These are phyloP conservation scores for Mucor piriformis DNA, from an alignment of 371 early-diverging fungal species.

Conservation along the genomic window DNA sequence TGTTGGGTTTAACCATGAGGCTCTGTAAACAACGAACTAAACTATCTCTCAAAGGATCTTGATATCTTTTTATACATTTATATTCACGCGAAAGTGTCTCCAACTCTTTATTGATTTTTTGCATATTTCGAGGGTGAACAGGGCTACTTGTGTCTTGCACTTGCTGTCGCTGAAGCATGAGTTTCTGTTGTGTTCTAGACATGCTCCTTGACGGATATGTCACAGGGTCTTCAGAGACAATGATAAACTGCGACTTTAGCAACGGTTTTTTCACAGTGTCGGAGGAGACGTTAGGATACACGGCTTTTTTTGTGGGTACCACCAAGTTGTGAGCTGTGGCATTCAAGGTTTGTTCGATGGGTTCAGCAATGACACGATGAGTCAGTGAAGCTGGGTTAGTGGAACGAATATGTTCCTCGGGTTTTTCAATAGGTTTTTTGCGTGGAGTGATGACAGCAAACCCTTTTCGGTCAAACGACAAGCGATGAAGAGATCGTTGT, in stretches of 20 bases:
- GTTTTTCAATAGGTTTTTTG: not conserved
- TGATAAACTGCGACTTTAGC: conserved; percentile 22
- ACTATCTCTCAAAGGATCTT: conserved; percentile 48
- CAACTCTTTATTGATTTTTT: conserved; percentile 51
- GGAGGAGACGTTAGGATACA: not conserved
- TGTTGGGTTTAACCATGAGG: not conserved
- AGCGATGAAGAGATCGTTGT: conserved; percentile 31
- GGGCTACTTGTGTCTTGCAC: conserved; percentile 53
- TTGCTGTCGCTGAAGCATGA: conserved; percentile 55
- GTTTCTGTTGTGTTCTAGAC: conserved; percentile 59
- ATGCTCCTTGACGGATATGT: conserved; percentile 5
- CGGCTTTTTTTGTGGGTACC: conserved; percentile 23
- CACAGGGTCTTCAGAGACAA: too few species aligned
- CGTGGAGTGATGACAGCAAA: conserved; percentile 10
- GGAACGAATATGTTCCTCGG: not conserved
- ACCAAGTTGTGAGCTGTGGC: conserved; percentile 41
- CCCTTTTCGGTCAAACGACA: conserved; percentile 32
- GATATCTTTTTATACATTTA: conserved; percentile 32
- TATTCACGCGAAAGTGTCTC: conserved; percentile 54
- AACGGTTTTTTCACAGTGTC: conserved; percentile 1
- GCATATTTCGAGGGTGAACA: conserved; percentile 52
- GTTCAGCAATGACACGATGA: conserved; percentile 29
- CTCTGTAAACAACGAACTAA: conserved; percentile 31
- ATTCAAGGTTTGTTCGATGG: conserved; percentile 41
- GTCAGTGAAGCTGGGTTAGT: conserved; percentile 16